Evolutionary conservation across 306 rosid species (phyloP), one percentile per base, ranked within the genome.

Genomic region (Rubus idaeus): DNA sequence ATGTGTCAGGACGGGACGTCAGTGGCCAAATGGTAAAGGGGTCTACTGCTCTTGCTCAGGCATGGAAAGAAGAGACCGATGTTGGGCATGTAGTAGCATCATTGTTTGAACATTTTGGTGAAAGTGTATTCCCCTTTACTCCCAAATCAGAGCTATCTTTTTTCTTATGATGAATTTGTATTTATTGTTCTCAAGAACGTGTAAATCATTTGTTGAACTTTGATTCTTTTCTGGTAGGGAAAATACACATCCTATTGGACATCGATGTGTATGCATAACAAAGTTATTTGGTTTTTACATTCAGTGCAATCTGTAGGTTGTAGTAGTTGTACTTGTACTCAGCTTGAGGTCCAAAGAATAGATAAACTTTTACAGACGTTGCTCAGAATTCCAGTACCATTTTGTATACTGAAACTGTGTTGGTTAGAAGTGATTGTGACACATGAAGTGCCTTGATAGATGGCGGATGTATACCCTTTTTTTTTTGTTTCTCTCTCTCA

Each of bases 1-100:
- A 57, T 26, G 49, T 49, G 41, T 10, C 78, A 5, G 89, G 88
- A 30, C 83, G 86, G 71, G 91, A 85, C 69, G 83, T 75, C 40
- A 87, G 83, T 61, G 87, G 88, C 66, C 87, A 78, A 73, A 77
- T 55, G 50, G 75, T 58, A 30, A 86, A 88, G 81, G 76, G 78
- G 23, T 89, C 92, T 47, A 35, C 88, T 66, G 79, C 84, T 83
- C 92, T 88, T 83, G 88, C 93, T 74, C 88, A 87, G 78, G 92
- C 96, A 47, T 92, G 98, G 98, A 95, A 92, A 85, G 98, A 95
- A 74, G 90, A 95, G 77, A 79, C 79, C 23, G 92, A 90, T 86
- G 86, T 88, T 45, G 97, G 93, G 49, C 87, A 82, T 50, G 44
- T 95, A 77, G 64, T 95, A 46, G 83, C 90, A 13, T 82, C 92